phyloP scores from a whole-genome alignment of 768 basidiomycete genomes.

The Mycena metata region DNA sequence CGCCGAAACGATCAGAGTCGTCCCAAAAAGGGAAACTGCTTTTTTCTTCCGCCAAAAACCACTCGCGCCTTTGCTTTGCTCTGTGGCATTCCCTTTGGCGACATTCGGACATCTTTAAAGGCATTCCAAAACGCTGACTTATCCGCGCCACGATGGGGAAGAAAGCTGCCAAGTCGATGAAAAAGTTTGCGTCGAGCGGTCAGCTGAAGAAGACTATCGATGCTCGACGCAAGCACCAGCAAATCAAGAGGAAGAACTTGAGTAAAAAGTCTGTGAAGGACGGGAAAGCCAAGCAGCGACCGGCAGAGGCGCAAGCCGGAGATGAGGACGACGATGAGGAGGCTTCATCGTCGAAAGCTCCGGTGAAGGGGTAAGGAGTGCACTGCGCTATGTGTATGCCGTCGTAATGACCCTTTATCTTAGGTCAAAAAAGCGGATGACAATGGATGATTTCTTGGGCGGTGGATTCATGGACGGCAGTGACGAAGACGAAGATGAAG shows the following conservation, averaged over 20 bases:
- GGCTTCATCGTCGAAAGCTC: constrained; percentile 44
- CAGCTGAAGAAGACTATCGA: constrained; percentile 90
- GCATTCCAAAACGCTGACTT: too few relatives aligned
- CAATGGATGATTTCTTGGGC: constrained; percentile 82
- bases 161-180: constrained; percentile 84
- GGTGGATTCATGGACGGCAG: constrained; percentile 80
- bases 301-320: constrained; percentile 18
- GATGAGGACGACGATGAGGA: constrained; percentile 49
- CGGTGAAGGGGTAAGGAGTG: constrained; percentile 44
- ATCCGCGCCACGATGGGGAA: constrained; percentile 51
- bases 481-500: constrained; percentile 62
- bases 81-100: too few relatives aligned
- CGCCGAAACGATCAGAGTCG: background rate
- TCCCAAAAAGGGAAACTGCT: constrained; percentile 8
- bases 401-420: constrained; percentile 27
- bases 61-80: background rate
- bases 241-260: constrained; percentile 79
- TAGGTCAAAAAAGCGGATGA: constrained; percentile 64
- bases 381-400: background rate
- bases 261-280: constrained; percentile 64
- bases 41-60: background rate
- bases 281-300: constrained; percentile 45
- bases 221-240: constrained; percentile 84
- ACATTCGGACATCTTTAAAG: too few relatives aligned
- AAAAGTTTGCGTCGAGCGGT: constrained; percentile 91